Conservation (phyloP, 1,139 yeast genomes). For the Suhomyces coccinellae region DNA sequence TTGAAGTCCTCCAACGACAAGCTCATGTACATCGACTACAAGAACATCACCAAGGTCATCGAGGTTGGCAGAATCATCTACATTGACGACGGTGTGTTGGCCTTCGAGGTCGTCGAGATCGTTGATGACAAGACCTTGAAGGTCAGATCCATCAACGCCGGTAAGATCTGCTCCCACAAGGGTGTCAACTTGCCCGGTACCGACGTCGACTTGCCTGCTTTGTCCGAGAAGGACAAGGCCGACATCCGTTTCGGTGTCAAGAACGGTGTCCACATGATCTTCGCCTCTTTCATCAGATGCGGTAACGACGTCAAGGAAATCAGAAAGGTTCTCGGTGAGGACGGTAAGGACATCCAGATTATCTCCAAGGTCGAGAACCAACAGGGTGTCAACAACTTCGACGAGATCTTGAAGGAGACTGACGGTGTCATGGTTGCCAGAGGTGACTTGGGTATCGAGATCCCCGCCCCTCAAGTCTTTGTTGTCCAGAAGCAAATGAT, state of each 20-base stretch:
- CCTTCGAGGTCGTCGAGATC: slow-evolving; percentile 87
- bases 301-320: slow-evolving; percentile 87
- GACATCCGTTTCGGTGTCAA: slow-evolving; percentile 94
- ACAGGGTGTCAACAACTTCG: slow-evolving; percentile 99
- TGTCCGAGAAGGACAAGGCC: slow-evolving; percentile 91
- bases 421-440: slow-evolving; percentile 99
- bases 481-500: slow-evolving; percentile 98
- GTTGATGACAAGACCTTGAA: slow-evolving; percentile 76
- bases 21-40: slow-evolving; percentile 88
- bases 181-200: slow-evolving; percentile 99
- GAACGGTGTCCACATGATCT: slow-evolving; percentile 96
- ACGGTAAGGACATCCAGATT: slow-evolving; percentile 93
- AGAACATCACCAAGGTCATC: slow-evolving; percentile 93
- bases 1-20: slow-evolving; percentile 70
- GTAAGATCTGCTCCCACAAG: slow-evolving; percentile 94
- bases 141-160: slow-evolving; percentile 89
- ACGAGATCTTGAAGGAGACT: slow-evolving; percentile 88
- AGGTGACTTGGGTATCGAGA: slow-evolving; percentile 99
- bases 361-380: slow-evolving; percentile 98
- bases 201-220: slow-evolving; percentile 97
- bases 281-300: slow-evolving; percentile 97
- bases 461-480: slow-evolving; percentile 98
- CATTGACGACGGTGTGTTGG: slow-evolving; percentile 96
- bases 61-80: slow-evolving; percentile 84
- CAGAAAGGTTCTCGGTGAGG: slow-evolving; percentile 94